phyloP scores from a whole-genome alignment of 352 stramenopile genomes.

The Phytopythium delawarense region DNA sequence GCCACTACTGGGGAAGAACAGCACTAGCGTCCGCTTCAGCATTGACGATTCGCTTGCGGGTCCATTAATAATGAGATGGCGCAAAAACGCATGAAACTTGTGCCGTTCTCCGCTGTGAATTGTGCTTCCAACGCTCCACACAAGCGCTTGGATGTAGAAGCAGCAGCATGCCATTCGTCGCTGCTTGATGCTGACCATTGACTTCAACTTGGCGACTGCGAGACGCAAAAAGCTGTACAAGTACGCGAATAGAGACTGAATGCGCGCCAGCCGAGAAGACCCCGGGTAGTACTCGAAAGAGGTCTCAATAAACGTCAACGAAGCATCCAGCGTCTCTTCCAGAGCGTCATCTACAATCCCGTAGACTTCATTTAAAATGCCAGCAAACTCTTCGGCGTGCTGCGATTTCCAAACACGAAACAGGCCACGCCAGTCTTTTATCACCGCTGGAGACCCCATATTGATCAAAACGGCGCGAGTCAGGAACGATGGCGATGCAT shows the following conservation, averaged over 20 bases:
- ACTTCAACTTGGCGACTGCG: constrained; percentile 50
- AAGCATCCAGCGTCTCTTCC: constrained; percentile 34
- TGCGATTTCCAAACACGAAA: constrained; percentile 46
- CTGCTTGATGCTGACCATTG: constrained; percentile 61
- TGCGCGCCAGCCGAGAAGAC: constrained; percentile 7
- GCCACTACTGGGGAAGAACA: constrained; percentile 49
- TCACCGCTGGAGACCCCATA: constrained; percentile 1
- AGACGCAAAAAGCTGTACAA: constrained; percentile 48
- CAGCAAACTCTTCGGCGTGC: constrained; percentile 21
- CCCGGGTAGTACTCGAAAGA: constrained; percentile 27
- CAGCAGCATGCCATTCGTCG: constrained; percentile 52
- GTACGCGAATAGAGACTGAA: constrained; percentile 32
- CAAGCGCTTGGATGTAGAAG: constrained; percentile 62
- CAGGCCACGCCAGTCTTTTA: constrained; percentile 18
- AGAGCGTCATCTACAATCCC: constrained; percentile 33
- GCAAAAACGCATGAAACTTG: constrained; percentile 64
- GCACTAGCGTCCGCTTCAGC: constrained; percentile 44
- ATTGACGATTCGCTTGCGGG: constrained; percentile 39
- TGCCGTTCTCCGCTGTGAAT: constrained; percentile 34
- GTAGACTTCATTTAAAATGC: constrained; percentile 32
- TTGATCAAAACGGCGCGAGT: constrained; percentile 24
- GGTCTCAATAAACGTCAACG: constrained; percentile 33
- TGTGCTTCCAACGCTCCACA: constrained; percentile 70
- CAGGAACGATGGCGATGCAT: constrained; percentile 52
- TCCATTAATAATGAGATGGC: constrained; percentile 48